Conservation (phyloP, 148 eudicot genomes). For the Camellia lanceoleosa region DNA sequence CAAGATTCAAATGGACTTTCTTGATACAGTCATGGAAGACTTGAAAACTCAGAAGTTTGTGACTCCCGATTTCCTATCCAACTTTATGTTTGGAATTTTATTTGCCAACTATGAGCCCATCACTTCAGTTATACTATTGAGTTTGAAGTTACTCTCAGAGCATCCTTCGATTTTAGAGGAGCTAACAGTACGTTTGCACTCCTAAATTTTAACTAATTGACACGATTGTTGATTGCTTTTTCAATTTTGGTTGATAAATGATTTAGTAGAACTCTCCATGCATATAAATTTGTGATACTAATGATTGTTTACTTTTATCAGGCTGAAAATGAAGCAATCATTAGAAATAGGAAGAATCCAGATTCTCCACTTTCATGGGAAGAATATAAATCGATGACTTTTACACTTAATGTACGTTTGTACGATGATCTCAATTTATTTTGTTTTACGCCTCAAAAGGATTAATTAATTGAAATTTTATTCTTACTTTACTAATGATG, state of each 20-base stretch:
- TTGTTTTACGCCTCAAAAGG: not conserved
- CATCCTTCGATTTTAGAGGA: slow-evolving; percentile 21
- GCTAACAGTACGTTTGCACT: slow-evolving; percentile 25
- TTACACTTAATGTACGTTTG: slow-evolving; percentile 28
- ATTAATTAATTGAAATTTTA: no score
- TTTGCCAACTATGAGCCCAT: slow-evolving; percentile 49
- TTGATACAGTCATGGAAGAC: not conserved
- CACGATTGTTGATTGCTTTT: no score
- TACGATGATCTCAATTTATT: not conserved
- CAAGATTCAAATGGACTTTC: not conserved
- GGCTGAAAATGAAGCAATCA: slow-evolving; percentile 60
- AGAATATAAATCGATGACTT: slow-evolving; percentile 71
- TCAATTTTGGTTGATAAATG: no score
- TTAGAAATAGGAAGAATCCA: slow-evolving; percentile 34
- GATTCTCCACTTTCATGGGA: not conserved
- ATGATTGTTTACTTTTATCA: slow-evolving; percentile 11
- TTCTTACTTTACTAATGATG: no score
- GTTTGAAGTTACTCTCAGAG: no score
- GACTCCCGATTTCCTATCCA: slow-evolving; percentile 34
- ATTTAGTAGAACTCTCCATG: no score
- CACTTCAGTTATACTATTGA: slow-evolving; percentile 29
- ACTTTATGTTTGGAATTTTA: slow-evolving; percentile 45
- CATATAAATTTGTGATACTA: no score
- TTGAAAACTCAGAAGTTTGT: not conserved
- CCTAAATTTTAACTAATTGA: no score